Percentiles rank a stretch among this genome's conserved stretches.
phyloP scores from a whole-genome alignment of 2,329 filamentous ascomycete genomes.

The Microdochium trichocladiopsis region DNA sequence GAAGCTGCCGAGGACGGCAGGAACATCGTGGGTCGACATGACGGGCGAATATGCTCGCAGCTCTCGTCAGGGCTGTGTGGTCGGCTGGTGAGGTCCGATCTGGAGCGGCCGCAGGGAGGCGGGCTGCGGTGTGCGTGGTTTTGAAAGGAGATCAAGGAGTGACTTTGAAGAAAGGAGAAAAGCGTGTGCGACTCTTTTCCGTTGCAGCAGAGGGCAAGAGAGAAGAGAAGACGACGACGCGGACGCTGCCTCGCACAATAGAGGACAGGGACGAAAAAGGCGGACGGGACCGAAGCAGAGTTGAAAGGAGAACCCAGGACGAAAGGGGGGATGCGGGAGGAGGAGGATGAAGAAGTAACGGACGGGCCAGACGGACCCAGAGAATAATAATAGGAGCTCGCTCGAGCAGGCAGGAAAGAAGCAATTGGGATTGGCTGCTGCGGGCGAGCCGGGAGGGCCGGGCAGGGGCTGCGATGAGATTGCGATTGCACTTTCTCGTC shows the following conservation, averaged over 20 bases:
- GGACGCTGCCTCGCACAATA: background rate
- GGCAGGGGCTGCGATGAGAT: background rate
- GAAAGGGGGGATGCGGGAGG: background rate
- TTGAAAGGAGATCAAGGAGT: background rate
- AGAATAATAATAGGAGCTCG: background rate
- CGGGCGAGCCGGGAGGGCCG: background rate
- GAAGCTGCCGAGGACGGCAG: conserved; percentile 44
- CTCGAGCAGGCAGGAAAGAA: background rate
- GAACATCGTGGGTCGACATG: conserved; percentile 25
- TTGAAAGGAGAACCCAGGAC: background rate
- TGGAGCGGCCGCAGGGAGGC: background rate
- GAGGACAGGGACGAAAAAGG: background rate
- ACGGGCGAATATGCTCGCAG: conserved; percentile 7
- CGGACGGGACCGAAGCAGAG: background rate
- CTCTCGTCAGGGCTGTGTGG: background rate
- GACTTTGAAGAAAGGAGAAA: background rate
- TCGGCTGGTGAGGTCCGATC: background rate
- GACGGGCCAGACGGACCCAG: background rate
- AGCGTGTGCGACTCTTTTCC: background rate
- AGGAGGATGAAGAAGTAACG: background rate
- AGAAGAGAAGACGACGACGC: background rate
- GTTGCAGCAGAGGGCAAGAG: background rate
- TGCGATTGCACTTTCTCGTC: background rate
- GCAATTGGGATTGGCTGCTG: background rate
- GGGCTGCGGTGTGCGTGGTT: background rate